phyloP scores from a whole-genome alignment of 345 rosid species.

The Syzygium aromaticum region DNA sequence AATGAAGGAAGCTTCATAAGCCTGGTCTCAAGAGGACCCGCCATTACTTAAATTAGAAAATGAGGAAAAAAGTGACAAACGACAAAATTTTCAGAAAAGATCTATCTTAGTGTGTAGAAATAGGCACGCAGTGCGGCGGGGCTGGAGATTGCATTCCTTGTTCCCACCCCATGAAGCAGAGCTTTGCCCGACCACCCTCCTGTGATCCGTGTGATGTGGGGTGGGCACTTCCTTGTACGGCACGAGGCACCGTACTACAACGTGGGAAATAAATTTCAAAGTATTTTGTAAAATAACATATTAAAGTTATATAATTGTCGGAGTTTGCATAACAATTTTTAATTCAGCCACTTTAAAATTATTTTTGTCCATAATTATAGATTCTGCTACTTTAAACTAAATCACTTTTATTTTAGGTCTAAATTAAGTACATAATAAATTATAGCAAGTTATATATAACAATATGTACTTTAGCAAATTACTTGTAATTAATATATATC shows the following conservation, averaged over 20 bases:
- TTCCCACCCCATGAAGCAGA: background rate
- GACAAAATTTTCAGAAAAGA: background rate
- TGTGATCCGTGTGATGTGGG: background rate
- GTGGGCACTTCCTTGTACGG: background rate
- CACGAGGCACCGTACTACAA: background rate
- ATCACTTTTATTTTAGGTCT: background rate
- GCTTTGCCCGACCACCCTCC: background rate
- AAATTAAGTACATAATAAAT: background rate
- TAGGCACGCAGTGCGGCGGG: background rate
- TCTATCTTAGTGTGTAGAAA: background rate
- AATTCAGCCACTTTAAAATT: background rate
- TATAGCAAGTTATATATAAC: background rate
- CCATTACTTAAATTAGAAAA: background rate
- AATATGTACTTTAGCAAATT: background rate
- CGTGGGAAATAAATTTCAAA: background rate
- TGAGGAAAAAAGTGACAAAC: background rate
- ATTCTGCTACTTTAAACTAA: background rate
- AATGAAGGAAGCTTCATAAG: background rate
- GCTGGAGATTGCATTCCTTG: background rate
- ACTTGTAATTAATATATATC: background rate
- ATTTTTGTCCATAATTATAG: too few species aligned
- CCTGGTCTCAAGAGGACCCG: background rate
- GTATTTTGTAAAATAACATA: too few species aligned
- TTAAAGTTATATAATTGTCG: too few species aligned
- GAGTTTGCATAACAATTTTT: background rate